Base-by-base conservation (phyloP, 139 green algal species). In the Picochlorum costavermella region DNA sequence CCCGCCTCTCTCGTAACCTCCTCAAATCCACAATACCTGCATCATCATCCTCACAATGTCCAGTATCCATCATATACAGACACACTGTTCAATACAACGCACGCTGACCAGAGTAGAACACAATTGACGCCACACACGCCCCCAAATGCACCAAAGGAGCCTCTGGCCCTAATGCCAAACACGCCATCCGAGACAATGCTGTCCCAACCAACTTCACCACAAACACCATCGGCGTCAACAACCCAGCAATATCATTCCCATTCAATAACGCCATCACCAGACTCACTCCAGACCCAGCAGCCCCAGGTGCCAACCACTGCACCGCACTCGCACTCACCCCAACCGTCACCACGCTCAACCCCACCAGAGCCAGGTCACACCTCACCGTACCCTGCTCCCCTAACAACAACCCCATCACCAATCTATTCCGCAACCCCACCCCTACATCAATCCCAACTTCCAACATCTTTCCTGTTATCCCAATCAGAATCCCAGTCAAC, bases 91-190 rank as follows among this genome's bases (percentile, higher is more conserved):
- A 23, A 23, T 23, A 23, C 20, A 23, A 72, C 17, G 50, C 23
- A 78, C 55, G 12, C 30, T 56, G 64, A 31, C 65, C 65, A 5
- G 14, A 29, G 4, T 37, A 20, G n/a, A 50, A 75, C 45, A 87
- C 78, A 26, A 83, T 67, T 3, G 80, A 86, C 3, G 84, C 91
- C 2, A 95, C 57, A 64, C 75, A 86, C 0, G 91, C 86, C 4
- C 91, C 91, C 40, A 96, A 86, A 71, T 96, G 90, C 4, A 96
- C 81, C 84, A 96, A 87, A 31, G 90, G 88, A 0, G 80, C 90
- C 78, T 95, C 88, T 3, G 84, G 87, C 1, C 68, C 56, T 56
- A 82, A 17, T 62, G 65, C 50, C 61, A 81, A 25, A 50, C 70
- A 48, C 43, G 57, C 49, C 36, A 78, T 50, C 44, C 82, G 82